Evolutionary conservation across 352 stramenopile genomes (phyloP).

Genomic region (Globisporangium abappressorium): DNA sequence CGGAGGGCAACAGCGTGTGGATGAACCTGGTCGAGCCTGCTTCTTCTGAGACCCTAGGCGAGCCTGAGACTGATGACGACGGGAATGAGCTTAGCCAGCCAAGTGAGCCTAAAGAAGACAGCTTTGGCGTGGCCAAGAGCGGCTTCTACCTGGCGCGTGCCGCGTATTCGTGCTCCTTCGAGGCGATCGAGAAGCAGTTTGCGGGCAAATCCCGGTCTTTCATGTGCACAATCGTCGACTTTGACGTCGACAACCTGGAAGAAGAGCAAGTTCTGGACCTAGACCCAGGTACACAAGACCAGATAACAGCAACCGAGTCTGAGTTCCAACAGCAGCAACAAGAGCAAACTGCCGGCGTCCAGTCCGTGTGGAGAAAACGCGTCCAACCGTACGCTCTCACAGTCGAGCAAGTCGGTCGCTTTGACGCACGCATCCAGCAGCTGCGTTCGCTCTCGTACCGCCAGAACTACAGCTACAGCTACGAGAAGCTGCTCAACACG

Average conservation of each 20-base stretch:
- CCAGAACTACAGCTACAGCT: conserved; percentile 11
- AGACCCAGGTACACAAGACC: conserved; percentile 14
- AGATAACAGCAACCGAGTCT: neutral
- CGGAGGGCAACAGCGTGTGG: conserved; percentile 68
- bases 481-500: conserved; percentile 25
- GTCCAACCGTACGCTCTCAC: conserved; percentile 17
- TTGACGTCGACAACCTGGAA: conserved; percentile 56
- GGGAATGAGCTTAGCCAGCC: neutral
- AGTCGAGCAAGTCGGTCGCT: conserved; percentile 19
- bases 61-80: conserved; percentile 17
- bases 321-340: neutral
- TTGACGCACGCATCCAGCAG: conserved; percentile 17
- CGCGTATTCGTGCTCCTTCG: conserved; percentile 27
- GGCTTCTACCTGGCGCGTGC: conserved; percentile 27
- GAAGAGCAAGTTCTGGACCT: conserved; percentile 2
- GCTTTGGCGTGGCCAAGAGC: conserved; percentile 8
- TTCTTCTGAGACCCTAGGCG: neutral
- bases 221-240: conserved; percentile 42
- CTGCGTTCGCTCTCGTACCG: conserved; percentile 11
- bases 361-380: conserved; percentile 16
- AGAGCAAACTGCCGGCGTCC: neutral
- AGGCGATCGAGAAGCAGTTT: conserved; percentile 21
- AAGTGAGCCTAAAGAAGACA: neutral
- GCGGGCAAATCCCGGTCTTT: conserved; percentile 12
- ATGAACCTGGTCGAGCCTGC: conserved; percentile 24